These are phyloP conservation scores for Bretschneidera sinensis DNA, from an alignment of 345 rosid genomes.

Conservation along the genomic window DNA sequence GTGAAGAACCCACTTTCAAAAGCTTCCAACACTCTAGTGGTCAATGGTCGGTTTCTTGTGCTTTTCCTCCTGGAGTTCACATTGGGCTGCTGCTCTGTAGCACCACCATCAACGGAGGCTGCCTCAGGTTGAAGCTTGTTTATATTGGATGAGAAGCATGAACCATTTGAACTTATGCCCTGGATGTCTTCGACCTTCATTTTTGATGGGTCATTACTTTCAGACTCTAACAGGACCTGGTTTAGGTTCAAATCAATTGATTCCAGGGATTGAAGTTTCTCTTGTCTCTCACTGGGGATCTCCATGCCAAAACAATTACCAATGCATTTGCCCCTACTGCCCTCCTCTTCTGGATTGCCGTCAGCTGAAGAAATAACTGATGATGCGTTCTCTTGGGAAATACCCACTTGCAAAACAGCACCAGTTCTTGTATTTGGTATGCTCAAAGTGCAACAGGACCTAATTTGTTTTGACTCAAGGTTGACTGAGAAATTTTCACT, in stretches of 20 bases:
- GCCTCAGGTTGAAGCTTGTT: conserved; percentile 12
- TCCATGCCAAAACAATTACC: background rate
- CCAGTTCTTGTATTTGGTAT: conserved; percentile 21
- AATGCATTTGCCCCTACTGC: background rate
- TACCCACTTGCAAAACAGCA: conserved; percentile 12
- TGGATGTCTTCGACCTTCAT: conserved; percentile 20
- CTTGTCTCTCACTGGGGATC: conserved; percentile 11
- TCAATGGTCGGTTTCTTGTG: conserved; percentile 65
- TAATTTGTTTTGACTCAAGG: conserved; percentile 28
- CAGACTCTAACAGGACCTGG: conserved; percentile 14
- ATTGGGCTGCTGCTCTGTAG: conserved; percentile 17
- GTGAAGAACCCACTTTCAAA: conserved; percentile 47
- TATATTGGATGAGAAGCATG: conserved; percentile 13
- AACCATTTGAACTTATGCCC: conserved; percentile 14
- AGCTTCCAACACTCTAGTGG: conserved; percentile 66
- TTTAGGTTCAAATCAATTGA: conserved; percentile 31
- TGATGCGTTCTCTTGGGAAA: conserved; percentile 15
- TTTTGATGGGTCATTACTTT: conserved; percentile 13
- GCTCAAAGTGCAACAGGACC: conserved; percentile 15
- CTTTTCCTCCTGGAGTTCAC: conserved; percentile 53
- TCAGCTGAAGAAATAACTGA: conserved; percentile 15
- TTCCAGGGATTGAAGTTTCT: conserved; percentile 15
- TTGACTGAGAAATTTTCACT: conserved; percentile 23
- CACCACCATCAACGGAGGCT: conserved; percentile 11
- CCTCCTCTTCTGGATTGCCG: conserved; percentile 20